phyloP scores from a whole-genome alignment of 352 stramenopile genomes.

The Plasmopara muralis region DNA sequence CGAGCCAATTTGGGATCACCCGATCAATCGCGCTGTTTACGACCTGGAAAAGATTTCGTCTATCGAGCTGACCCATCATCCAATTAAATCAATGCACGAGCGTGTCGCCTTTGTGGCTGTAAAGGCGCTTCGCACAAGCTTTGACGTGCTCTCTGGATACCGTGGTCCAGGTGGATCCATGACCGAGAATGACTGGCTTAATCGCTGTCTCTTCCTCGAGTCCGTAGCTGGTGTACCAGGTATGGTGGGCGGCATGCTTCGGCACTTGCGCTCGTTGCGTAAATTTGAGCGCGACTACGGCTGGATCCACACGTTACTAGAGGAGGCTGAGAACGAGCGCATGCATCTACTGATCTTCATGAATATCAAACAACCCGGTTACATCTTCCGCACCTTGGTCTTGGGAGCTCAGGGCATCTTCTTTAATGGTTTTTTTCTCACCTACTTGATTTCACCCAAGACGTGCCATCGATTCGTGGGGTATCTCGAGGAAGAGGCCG shows the following conservation, averaged over 20 bases:
- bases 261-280: constrained; percentile 75
- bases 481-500: constrained; percentile 91
- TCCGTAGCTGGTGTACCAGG: constrained; percentile 63
- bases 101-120: constrained; percentile 33
- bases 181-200: constrained; percentile 55
- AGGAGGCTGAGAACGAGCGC: constrained; percentile 90
- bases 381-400: constrained; percentile 64
- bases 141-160: constrained; percentile 46
- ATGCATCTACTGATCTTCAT: constrained; percentile 91
- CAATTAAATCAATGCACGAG: constrained; percentile 28
- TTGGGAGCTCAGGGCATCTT: constrained; percentile 81
- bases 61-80: constrained; percentile 35
- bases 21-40: constrained; percentile 35
- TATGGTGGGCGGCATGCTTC: constrained; percentile 63
- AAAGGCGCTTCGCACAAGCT: constrained; percentile 34
- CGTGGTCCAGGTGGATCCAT: constrained; percentile 43
- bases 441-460: constrained; percentile 84
- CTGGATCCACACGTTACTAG: constrained; percentile 54
- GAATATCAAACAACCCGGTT: constrained; percentile 78
- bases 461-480: constrained; percentile 89
- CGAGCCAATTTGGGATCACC: constrained; percentile 35
- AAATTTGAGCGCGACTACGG: constrained; percentile 78
- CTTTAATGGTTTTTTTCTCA: constrained; percentile 74
- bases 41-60: constrained; percentile 30
- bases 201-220: constrained; percentile 73